Evolutionary conservation across 352 stramenopile species (phyloP).

Genomic region (Globisporangium recalcitrans): DNA sequence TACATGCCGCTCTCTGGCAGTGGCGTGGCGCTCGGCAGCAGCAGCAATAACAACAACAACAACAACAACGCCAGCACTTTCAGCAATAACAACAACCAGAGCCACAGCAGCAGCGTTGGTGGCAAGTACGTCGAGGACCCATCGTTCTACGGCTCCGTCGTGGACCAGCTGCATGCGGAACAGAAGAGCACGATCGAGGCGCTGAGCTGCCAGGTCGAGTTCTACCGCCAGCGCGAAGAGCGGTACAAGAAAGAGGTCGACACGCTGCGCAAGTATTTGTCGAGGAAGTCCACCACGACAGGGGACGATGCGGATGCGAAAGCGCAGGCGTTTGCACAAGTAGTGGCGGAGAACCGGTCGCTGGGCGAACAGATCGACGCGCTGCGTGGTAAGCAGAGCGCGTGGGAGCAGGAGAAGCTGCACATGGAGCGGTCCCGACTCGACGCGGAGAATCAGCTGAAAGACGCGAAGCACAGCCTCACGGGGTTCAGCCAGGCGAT

Average conservation of each 20-base stretch:
- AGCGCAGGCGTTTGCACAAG: slow-evolving; percentile 28
- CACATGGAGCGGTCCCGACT: slow-evolving; percentile 38
- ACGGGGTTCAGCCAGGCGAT: slow-evolving; percentile 59
- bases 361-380: slow-evolving; percentile 59
- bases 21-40: background rate
- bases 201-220: slow-evolving; percentile 66
- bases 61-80: background rate
- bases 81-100: slow-evolving; percentile 18
- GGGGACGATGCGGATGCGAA: slow-evolving; percentile 8
- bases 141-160: slow-evolving; percentile 45
- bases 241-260: slow-evolving; percentile 59
- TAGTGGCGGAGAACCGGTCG: slow-evolving; percentile 51
- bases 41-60: background rate
- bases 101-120: slow-evolving; percentile 4
- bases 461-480: slow-evolving; percentile 51
- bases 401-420: slow-evolving; percentile 38
- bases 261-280: slow-evolving; percentile 40
- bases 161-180: slow-evolving; percentile 75
- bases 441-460: slow-evolving; percentile 53
- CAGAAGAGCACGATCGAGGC: slow-evolving; percentile 83
- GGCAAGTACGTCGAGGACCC: slow-evolving; percentile 33
- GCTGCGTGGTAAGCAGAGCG: slow-evolving; percentile 30
- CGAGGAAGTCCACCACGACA: slow-evolving; percentile 12
- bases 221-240: slow-evolving; percentile 73
- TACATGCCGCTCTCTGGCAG: background rate